A percentile compares a stretch with the other conserved stretches of the same genome.
These are phyloP conservation scores for Anthracocystis walkeri DNA, from an alignment of 1,284 basidiomycete species.

Conservation along the genomic window DNA sequence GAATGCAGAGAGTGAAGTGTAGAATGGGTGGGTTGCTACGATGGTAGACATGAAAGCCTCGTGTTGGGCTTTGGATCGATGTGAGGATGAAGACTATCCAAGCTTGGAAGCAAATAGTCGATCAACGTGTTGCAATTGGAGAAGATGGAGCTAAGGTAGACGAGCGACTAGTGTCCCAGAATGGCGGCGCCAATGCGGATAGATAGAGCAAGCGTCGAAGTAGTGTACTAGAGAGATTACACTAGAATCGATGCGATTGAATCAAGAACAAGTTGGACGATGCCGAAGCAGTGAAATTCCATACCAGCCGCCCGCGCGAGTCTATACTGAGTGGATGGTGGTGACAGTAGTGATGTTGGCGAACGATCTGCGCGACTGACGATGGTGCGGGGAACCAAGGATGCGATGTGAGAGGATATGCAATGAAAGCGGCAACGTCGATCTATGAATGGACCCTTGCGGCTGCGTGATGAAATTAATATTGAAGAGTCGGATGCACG, in stretches of 20 bases:
- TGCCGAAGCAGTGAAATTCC: background rate
- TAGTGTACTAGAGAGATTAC: background rate
- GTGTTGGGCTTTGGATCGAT: background rate
- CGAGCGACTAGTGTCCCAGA: background rate
- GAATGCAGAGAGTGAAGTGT: background rate
- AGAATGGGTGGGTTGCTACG: slow-evolving; percentile 3
- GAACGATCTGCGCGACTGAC: background rate
- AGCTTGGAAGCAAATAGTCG: background rate
- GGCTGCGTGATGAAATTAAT: slow-evolving; percentile 2
- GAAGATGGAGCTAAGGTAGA: background rate
- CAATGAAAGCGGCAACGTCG: slow-evolving; percentile 14
- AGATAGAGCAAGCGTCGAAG: slow-evolving; percentile 19
- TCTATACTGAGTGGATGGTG: background rate
- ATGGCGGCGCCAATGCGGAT: background rate
- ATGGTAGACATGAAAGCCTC: slow-evolving; percentile 16
- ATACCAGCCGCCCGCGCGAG: slow-evolving; percentile 19
- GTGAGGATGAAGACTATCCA: background rate
- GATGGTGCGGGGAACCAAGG: slow-evolving; percentile 1
- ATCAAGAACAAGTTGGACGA: background rate
- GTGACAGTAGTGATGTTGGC: background rate
- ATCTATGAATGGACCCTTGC: slow-evolving; percentile 12
- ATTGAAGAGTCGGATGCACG: slow-evolving; percentile 22
- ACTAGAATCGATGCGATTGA: background rate
- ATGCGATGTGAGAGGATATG: slow-evolving; percentile 1
- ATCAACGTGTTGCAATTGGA: slow-evolving; percentile 1